Conservation (phyloP, 768 basidiomycete genomes). For the Russula olivacea region DNA sequence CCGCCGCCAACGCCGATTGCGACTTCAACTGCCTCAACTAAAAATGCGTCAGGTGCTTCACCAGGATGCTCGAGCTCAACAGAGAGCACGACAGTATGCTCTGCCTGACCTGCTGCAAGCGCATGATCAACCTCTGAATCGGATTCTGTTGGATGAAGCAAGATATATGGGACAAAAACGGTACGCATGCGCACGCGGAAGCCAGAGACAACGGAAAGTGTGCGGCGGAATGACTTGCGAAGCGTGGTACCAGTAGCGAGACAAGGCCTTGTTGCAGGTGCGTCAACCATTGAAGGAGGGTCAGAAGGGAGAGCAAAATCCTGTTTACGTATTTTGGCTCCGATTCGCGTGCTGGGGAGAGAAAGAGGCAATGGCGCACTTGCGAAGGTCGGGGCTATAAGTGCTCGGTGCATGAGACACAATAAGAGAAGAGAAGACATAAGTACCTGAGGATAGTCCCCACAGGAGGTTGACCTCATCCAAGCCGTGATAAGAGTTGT, state of each 20-base stretch:
- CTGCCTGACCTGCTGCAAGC: conserved; percentile 64
- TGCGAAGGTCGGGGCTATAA: conserved; percentile 43
- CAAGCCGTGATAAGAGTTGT: conserved; percentile 41
- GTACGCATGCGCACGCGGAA: conserved; percentile 93
- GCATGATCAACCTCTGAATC: conserved; percentile 38
- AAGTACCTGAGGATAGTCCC: conserved; percentile 56
- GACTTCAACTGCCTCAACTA: conserved; percentile 71
- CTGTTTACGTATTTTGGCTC: conserved; percentile 57
- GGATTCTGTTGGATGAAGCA: conserved; percentile 40
- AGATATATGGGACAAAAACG: conserved; percentile 80
- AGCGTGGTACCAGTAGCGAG: conserved; percentile 53
- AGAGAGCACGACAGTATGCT: conserved; percentile 83
- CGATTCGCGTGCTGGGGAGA: conserved; percentile 68
- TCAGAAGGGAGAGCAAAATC: conserved; percentile 53
- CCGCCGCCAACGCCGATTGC: conserved; percentile 60
- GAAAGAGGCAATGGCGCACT: conserved; percentile 34
- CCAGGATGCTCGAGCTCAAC: conserved; percentile 85
- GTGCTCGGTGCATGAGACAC: conserved; percentile 3
- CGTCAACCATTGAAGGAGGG: conserved; percentile 40
- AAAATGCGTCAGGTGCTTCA: conserved; percentile 59
- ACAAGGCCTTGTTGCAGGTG: conserved; percentile 23
- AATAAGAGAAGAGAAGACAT: neutral
- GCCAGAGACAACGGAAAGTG: conserved; percentile 71
- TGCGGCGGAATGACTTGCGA: conserved; percentile 80
- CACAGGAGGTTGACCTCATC: conserved; percentile 66